These are phyloP conservation scores for Massospora cicadina DNA, from an alignment of 371 early-diverging fungal genomes.

Conservation along the genomic window DNA sequence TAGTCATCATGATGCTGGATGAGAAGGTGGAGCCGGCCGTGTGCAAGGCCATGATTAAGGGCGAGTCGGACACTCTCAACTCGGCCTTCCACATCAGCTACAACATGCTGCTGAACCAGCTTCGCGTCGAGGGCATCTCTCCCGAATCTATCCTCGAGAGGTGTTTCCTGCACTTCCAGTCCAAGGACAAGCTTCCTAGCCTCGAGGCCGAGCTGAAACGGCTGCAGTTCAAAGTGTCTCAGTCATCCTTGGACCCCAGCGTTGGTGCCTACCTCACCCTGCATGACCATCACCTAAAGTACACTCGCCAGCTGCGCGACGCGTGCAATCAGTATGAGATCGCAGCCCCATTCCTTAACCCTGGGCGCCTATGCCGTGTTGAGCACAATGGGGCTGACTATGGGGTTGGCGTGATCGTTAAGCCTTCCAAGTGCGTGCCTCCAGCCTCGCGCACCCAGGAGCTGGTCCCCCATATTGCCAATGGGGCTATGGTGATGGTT, in stretches of 20 bases:
- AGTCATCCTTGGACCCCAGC: constrained; percentile 25
- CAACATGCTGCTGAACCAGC: constrained; percentile 97
- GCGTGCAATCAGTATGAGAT: constrained; percentile 68
- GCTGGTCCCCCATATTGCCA: not conserved
- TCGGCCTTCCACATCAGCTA: constrained; percentile 98
- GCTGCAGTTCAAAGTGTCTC: constrained; percentile 2
- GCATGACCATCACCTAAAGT: constrained; percentile 44
- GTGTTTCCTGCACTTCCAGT: constrained; percentile 96
- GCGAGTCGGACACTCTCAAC: constrained; percentile 82
- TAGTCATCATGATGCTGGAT: constrained; percentile 94
- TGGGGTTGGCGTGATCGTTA: constrained; percentile 84
- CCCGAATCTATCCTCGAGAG: constrained; percentile 90
- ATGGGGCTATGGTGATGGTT: constrained; percentile 30
- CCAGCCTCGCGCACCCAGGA: not conserved
- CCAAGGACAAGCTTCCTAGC: constrained; percentile 60
- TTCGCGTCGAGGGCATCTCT: constrained; percentile 92
- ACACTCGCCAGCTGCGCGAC: constrained; percentile 45
- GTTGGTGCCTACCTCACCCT: constrained; percentile 60
- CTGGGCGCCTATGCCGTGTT: constrained; percentile 68
- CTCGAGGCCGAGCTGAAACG: constrained; percentile 28
- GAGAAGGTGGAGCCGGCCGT: constrained; percentile 91
- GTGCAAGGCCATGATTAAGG: constrained; percentile 88
- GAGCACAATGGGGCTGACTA: constrained; percentile 49
- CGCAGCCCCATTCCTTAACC: constrained; percentile 65
- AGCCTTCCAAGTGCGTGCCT: constrained; percentile 24